Evolutionary conservation across 805 yeast species (phyloP).

Genomic region (Yamadazyma akitaensis): DNA sequence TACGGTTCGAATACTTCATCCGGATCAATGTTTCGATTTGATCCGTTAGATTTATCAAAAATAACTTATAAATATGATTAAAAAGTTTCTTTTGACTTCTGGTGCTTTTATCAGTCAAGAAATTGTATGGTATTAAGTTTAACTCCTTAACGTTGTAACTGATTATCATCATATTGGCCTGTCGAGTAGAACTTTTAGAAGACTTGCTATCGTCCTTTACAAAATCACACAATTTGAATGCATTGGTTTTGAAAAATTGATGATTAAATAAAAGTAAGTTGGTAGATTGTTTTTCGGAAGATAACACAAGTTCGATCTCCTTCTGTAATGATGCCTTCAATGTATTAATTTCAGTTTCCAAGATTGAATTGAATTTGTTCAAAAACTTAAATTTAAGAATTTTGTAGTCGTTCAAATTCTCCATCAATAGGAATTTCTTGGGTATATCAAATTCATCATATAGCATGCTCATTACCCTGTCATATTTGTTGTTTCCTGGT

Average conservation of each 20-base stretch:
- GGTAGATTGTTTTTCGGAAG: constrained; percentile 18
- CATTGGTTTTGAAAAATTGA: constrained; percentile 28
- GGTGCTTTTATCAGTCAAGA: constrained; percentile 14
- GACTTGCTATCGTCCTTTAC: constrained; percentile 8
- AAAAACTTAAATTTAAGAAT: constrained; percentile 16
- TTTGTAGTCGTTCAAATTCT: constrained; percentile 29
- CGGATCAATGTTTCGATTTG: constrained; percentile 35
- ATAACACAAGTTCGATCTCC: constrained; percentile 27
- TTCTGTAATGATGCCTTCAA: constrained; percentile 28
- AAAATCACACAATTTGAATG: constrained; percentile 28
- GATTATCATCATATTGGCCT: constrained; percentile 14
- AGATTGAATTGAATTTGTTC: constrained; percentile 15
- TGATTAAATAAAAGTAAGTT: constrained; percentile 21
- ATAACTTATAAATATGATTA: constrained; percentile 34
- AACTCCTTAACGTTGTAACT: constrained; percentile 30
- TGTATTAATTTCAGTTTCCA: constrained; percentile 24
- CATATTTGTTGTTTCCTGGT: constrained; percentile 2
- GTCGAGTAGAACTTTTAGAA: not conserved
- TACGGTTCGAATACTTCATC: constrained; percentile 33
- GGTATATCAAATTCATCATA: constrained; percentile 23
- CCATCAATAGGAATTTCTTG: constrained; percentile 23
- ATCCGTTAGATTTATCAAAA: constrained; percentile 35
- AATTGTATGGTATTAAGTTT: constrained; percentile 35
- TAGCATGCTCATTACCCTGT: constrained; percentile 13
- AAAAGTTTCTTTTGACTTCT: constrained; percentile 16